A percentile compares a stretch with the other conserved stretches of the same genome.
phyloP scores from a whole-genome alignment of 2,329 filamentous ascomycete species.

The Talaromyces funiculosus region DNA sequence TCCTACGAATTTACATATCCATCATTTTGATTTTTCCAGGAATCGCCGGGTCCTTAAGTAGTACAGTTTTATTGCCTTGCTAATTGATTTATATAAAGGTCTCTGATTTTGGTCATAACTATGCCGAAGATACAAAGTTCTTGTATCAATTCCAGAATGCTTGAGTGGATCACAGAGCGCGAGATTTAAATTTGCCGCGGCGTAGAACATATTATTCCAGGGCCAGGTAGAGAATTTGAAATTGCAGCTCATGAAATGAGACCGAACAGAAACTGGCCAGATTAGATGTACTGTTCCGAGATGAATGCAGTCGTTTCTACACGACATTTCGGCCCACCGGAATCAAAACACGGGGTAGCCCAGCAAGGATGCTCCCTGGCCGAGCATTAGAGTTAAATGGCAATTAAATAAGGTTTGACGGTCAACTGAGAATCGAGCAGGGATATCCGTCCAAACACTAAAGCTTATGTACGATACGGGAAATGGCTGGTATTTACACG shows the following conservation, averaged over 20 bases:
- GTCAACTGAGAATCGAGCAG: neutral
- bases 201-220: neutral
- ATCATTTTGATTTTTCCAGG: too few species aligned
- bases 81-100: neutral
- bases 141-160: neutral
- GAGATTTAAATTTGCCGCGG: neutral
- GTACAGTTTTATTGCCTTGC: too few species aligned
- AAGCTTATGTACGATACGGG: too few species aligned
- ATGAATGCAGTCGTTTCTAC: neutral
- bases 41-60: too few species aligned
- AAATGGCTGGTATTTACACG: too few species aligned
- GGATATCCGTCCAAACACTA: too few species aligned
- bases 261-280: neutral
- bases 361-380: neutral
- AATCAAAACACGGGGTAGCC: neutral
- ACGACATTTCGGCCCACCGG: neutral
- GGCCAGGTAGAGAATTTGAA: neutral
- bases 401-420: neutral
- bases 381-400: neutral
- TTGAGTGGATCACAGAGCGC: neutral
- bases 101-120: too few species aligned
- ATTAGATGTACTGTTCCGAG: neutral
- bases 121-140: neutral
- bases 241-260: neutral
- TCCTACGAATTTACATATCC: neutral